Evolutionary conservation across 73 alveolate species (phyloP).

Genomic region (Paramecium primaurelia): DNA sequence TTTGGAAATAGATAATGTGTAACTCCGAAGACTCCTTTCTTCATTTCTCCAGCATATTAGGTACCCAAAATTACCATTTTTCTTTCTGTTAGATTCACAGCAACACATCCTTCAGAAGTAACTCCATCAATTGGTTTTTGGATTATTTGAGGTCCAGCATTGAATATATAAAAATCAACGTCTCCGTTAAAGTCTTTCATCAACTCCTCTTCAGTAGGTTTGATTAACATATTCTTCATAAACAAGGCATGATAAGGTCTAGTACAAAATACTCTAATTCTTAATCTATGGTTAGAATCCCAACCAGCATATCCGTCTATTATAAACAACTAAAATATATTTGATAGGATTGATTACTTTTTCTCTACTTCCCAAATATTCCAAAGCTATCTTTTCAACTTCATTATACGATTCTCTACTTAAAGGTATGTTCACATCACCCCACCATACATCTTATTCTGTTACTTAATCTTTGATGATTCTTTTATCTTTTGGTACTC

Average conservation of each 20-base stretch:
- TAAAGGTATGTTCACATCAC: constrained; percentile 80
- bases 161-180: constrained; percentile 77
- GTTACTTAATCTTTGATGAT: constrained; percentile 69
- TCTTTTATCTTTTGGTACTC: constrained; percentile 84
- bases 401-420: constrained; percentile 68
- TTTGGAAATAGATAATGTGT: constrained; percentile 89
- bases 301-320: constrained; percentile 95
- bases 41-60: constrained; percentile 97
- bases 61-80: constrained; percentile 92
- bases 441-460: constrained; percentile 80
- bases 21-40: constrained; percentile 91
- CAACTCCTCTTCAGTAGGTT: constrained; percentile 73
- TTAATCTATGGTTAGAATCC: constrained; percentile 88
- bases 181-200: constrained; percentile 45
- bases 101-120: constrained; percentile 85
- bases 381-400: constrained; percentile 70
- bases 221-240: constrained; percentile 94
- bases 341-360: constrained; percentile 45
- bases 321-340: constrained; percentile 61
- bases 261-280: constrained; percentile 74
- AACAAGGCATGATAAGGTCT: constrained; percentile 95
- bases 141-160: constrained; percentile 92
- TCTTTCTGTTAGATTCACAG: constrained; percentile 74
- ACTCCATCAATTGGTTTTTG: constrained; percentile 71
- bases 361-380: constrained; percentile 66